A percentile compares a stretch with the other conserved stretches of the same genome.
Conservation (phyloP, 805 yeast species). For the Citeromyces nyonsensis region DNA sequence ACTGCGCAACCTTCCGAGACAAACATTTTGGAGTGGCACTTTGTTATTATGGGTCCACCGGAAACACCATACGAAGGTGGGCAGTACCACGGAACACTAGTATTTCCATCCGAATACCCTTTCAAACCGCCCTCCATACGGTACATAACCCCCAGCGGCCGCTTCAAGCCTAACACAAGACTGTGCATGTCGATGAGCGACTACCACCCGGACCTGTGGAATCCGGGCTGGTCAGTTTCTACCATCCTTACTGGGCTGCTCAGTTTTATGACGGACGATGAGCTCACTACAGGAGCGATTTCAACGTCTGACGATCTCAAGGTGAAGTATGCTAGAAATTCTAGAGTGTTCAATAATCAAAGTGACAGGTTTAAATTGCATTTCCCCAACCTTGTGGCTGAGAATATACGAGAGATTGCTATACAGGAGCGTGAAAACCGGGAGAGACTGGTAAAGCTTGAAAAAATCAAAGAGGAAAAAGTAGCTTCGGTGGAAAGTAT, state of each 20-base stretch:
- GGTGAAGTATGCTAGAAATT: slow-evolving; percentile 37
- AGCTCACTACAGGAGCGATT: slow-evolving; percentile 73
- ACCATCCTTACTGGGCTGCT: slow-evolving; percentile 78
- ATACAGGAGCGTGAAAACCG: slow-evolving; percentile 4
- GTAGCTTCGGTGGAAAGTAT: slow-evolving; percentile 20
- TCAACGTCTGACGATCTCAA: slow-evolving; percentile 44
- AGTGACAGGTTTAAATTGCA: slow-evolving; percentile 34
- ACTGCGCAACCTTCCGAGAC: slow-evolving; percentile 76
- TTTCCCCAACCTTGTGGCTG: slow-evolving; percentile 53
- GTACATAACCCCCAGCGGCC: slow-evolving; percentile 82
- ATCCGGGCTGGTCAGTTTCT: slow-evolving; percentile 90
- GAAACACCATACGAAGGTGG: slow-evolving; percentile 79
- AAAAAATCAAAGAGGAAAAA: slow-evolving; percentile 9
- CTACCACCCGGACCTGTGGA: slow-evolving; percentile 91
- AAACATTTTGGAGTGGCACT: slow-evolving; percentile 89
- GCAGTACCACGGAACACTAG: slow-evolving; percentile 78
- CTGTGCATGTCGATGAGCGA: slow-evolving; percentile 88
- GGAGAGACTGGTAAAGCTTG: slow-evolving; percentile 1
- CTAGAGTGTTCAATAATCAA: slow-evolving; percentile 44
- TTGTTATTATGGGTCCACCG: slow-evolving; percentile 83
- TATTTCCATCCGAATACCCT: slow-evolving; percentile 78
- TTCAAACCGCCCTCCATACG: slow-evolving; percentile 84
- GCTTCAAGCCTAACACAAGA: slow-evolving; percentile 69
- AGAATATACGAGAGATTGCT: slow-evolving; percentile 19
- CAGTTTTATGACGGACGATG: slow-evolving; percentile 86